Evolutionary conservation across 495 filamentous ascomycete genomes (phyloP).

Genomic region (Cercophora scortea): DNA sequence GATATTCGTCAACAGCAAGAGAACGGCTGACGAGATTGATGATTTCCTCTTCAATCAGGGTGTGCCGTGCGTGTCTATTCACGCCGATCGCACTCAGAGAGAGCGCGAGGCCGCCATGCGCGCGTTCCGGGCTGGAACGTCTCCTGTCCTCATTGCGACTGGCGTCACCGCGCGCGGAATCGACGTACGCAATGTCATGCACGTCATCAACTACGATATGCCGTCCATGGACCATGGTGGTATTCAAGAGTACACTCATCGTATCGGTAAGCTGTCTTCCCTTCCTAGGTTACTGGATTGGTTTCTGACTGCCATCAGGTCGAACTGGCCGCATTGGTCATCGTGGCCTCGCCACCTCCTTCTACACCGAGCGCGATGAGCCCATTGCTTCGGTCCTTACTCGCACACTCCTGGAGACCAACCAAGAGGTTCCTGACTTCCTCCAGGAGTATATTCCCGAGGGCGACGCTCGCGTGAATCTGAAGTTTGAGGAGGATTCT

Average conservation of each 20-base stretch:
- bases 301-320: conserved; percentile 43
- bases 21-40: conserved; percentile 69
- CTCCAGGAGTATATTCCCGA: conserved; percentile 55
- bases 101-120: conserved; percentile 93
- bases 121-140: conserved; percentile 64
- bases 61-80: conserved; percentile 79
- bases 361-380: conserved; percentile 65
- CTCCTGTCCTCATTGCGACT: conserved; percentile 78
- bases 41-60: conserved; percentile 76
- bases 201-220: conserved; percentile 90
- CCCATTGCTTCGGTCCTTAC: conserved; percentile 62
- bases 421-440: conserved; percentile 76
- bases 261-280: conserved; percentile 60
- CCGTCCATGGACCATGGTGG: conserved; percentile 65
- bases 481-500: conserved; percentile 56
- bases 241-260: conserved; percentile 88
- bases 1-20: conserved; percentile 81
- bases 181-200: conserved; percentile 77
- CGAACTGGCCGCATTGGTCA: conserved; percentile 94
- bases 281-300: not conserved
- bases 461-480: conserved; percentile 31
- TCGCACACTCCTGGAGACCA: conserved; percentile 70
- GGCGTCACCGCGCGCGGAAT: conserved; percentile 83
- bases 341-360: conserved; percentile 75
- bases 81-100: conserved; percentile 75